Evolutionary conservation across 140 eudicot species (phyloP), one percentile per base, ranked within the genome.

Genomic region (Ambrosia hybrid): DNA sequence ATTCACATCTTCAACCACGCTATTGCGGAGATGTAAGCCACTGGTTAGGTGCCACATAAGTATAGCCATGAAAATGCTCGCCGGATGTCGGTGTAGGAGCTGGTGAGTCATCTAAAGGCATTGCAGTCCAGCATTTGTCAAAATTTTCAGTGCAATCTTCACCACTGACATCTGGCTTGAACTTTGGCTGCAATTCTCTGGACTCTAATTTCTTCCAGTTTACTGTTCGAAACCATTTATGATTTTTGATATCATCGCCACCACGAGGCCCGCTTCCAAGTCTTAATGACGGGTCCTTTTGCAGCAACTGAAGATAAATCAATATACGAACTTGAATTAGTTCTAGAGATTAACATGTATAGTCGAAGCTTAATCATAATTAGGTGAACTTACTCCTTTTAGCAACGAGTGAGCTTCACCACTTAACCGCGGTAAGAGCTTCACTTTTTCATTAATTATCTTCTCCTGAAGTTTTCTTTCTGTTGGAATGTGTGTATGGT

Each of bases 391-490:
- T 82, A 93, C 98, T 49, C 97, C 98, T 80, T 85, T 93, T 4
- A 93, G 97, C 82, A 90, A 80, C 62, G 97, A 90, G 76, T 93
- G 98, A 63, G 85, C 97, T 79, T 93, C 98, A 48, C 89, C 79
- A 57, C 80, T 87, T 76, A 93, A 79, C 43, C 92, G 89, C 11
- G 97, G 97, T 30, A 86, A 83, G 82, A 93, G 83, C 87, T 93
- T 93, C 75, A 93, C 62, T 76, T 93, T 90, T 70, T 93, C 98
- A 53, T 86, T 90, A 75, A 90, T 83, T 67, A 93, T 87, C 67
- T 78, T 90, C 77, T 87, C 96, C 74, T 90, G 97, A 55, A 93
- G 96, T n/a, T 84, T 89, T 92, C 89, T 92, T 90, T 84, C 98
- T 75, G 83, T 84, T 92, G 46, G 95, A 41, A 82, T 92, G 98